phyloP scores from a whole-genome alignment of 1,284 basidiomycete genomes.

The Ceratobasidium sp. region DNA sequence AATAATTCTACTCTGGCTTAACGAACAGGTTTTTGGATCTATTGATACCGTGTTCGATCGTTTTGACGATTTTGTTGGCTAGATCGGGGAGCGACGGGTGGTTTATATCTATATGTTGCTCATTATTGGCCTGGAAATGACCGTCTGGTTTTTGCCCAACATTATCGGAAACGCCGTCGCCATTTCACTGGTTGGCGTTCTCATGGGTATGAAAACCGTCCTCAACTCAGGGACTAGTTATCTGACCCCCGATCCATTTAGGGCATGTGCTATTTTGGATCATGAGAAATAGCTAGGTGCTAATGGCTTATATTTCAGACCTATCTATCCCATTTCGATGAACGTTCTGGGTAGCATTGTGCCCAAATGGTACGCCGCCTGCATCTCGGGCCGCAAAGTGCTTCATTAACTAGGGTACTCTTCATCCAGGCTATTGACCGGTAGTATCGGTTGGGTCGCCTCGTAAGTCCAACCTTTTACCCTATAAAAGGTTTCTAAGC shows the following conservation, averaged over 20 bases:
- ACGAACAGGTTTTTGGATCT: slow-evolving; percentile 62
- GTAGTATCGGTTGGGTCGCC: slow-evolving; percentile 33
- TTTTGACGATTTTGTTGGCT: slow-evolving; percentile 26
- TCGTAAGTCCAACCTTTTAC: slow-evolving; percentile 9
- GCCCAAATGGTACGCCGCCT: slow-evolving; percentile 21
- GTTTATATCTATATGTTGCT: slow-evolving; percentile 67
- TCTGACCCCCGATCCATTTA: neutral
- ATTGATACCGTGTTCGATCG: slow-evolving; percentile 27
- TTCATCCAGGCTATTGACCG: slow-evolving; percentile 21
- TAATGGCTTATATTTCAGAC: neutral
- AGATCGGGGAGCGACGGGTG: slow-evolving; percentile 69
- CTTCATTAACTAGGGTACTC: neutral
- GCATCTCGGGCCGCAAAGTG: neutral
- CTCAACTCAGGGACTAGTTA: neutral
- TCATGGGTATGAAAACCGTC: slow-evolving; percentile 11
- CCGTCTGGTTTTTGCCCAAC: slow-evolving; percentile 58
- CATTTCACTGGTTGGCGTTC: slow-evolving; percentile 59
- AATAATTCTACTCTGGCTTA: slow-evolving; percentile 69
- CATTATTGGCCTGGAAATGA: slow-evolving; percentile 62
- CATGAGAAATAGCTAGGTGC: neutral
- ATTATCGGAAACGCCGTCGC: slow-evolving; percentile 59
- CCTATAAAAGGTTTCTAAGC: neutral
- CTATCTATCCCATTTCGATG: slow-evolving; percentile 25
- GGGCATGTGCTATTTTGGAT: slow-evolving; percentile 12
- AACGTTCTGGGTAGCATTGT: slow-evolving; percentile 28